Percentiles rank a stretch among this genome's conserved stretches.
Conservation (phyloP, 2,329 filamentous ascomycete genomes). For the Penicillium decumbens region DNA sequence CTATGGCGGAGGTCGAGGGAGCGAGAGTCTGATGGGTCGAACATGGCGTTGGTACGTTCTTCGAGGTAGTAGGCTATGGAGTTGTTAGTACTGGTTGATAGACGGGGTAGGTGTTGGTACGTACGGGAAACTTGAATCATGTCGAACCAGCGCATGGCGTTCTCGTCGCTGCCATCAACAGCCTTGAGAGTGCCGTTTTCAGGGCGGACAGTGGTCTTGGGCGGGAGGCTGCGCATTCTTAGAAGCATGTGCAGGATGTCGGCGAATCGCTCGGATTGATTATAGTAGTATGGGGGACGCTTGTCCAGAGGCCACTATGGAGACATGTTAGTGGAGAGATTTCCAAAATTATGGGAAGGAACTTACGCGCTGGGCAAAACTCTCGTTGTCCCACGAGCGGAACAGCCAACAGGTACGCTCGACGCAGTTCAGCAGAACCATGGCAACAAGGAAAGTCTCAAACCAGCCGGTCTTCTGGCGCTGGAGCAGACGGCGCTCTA, state of each 20-base stretch:
- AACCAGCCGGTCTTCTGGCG: constrained; percentile 55
- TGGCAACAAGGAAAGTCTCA: constrained; percentile 55
- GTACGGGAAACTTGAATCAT: constrained; percentile 40
- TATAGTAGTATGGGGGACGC: constrained; percentile 49
- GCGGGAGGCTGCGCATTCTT: constrained; percentile 52
- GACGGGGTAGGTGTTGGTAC: constrained; percentile 11
- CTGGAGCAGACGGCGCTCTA: constrained; percentile 57
- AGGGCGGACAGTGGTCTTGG: constrained; percentile 36
- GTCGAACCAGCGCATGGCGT: constrained; percentile 41
- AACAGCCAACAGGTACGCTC: constrained; percentile 59
- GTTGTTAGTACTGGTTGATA: constrained; percentile 2
- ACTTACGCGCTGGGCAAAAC: constrained; percentile 35
- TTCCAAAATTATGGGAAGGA: not conserved
- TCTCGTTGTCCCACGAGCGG: constrained; percentile 48
- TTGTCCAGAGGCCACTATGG: constrained; percentile 52
- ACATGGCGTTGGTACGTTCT: constrained; percentile 36
- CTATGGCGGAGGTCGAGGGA: constrained; percentile 42
- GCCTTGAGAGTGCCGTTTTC: constrained; percentile 39
- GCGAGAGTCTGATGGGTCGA: constrained; percentile 39
- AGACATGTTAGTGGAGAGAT: constrained; percentile 1
- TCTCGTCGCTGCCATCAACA: constrained; percentile 37
- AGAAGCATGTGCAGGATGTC: constrained; percentile 56
- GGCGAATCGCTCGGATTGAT: constrained; percentile 55
- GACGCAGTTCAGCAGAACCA: constrained; percentile 57
- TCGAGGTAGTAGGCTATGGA: constrained; percentile 35